phyloP scores from a whole-genome alignment of 768 basidiomycete genomes.

The Leccinum obscurum region DNA sequence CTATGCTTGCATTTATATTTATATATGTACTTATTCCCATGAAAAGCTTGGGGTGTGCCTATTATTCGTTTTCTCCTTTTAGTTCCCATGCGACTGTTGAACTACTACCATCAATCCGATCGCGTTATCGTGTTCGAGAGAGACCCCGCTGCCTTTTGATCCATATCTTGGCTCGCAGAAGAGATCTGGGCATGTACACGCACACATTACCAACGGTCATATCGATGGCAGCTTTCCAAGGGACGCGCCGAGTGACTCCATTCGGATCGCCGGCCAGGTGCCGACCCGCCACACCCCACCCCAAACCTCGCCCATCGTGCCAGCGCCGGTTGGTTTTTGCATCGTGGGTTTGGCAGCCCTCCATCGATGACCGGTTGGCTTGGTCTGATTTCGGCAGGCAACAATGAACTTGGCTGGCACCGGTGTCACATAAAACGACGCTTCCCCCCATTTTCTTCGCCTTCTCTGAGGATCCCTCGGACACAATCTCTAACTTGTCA shows the following conservation, averaged over 20 bases:
- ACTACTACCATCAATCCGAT: not conserved
- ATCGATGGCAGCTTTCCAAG: conserved; percentile 3
- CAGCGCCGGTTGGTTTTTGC: not conserved
- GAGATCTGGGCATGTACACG: not conserved
- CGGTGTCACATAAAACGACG: not conserved
- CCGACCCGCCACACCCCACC: not conserved
- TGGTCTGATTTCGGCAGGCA: not conserved
- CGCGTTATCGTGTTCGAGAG: not conserved
- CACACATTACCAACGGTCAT: not conserved
- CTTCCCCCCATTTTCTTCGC: too few species aligned
- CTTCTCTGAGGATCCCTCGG: too few species aligned
- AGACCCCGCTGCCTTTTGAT: not conserved
- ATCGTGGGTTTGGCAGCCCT: not conserved
- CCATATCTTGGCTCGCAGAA: not conserved
- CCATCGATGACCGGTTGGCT: not conserved
- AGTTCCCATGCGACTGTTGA: conserved; percentile 3
- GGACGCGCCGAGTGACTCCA: not conserved
- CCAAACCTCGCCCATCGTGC: not conserved
- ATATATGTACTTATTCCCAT: not conserved
- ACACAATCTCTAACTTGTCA: not conserved
- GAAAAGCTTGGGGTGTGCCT: too few species aligned
- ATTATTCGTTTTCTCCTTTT: not conserved
- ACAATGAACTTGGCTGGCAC: not conserved
- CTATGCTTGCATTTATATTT: not conserved
- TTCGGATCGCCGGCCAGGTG: not conserved